Evolutionary conservation across 805 yeast species (phyloP), one percentile per base, ranked within the genome.

Genomic region (Candida koratica): DNA sequence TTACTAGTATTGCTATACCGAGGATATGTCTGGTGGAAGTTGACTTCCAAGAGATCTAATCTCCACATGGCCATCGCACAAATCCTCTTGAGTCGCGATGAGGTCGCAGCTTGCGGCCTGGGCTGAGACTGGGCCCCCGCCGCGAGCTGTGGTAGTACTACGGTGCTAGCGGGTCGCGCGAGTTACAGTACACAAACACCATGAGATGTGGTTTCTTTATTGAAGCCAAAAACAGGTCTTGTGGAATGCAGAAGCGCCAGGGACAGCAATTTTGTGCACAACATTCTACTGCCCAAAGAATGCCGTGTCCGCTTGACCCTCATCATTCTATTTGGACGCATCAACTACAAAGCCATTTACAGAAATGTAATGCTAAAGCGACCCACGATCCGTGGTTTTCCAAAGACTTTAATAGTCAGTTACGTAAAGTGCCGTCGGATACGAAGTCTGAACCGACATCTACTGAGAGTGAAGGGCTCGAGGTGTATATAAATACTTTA

Each of bases 231-330:
- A 68, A 69, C 25, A 61, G 85, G 37, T 58, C 56, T 29, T 84
- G 94, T 55, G 73, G 77, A 4, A 68, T 82, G 71, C 79, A 79
- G 41, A 61, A 83, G 20, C 69, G 71, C 38, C 56, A 61, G 8
- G 71, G 58, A 19, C 66, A 65, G 15, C 53, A 55, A 25, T 81
- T 55, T 49, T 84, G 94, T 55, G 74, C 82, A 6, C 82, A 81
- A 44, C 94, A 84, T 53, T 43, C 70, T 7, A 10, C 49, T 53
- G 53, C 23, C 45, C 36, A 20, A 53, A 59, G 95, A 38, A 69
- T 87, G 0, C 75, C 79, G 5, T 87, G 96, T 58, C 87, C 96
- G 0, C 52, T 81, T 18, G 95, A 86, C 55, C 77, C 81, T 2
- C 69, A 75, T 2, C 96, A 87, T 54, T 72, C 81, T 1, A 77